Evolutionary conservation across 2,329 filamentous ascomycete genomes (phyloP).

Genomic region (Colletotrichum sublineola): DNA sequence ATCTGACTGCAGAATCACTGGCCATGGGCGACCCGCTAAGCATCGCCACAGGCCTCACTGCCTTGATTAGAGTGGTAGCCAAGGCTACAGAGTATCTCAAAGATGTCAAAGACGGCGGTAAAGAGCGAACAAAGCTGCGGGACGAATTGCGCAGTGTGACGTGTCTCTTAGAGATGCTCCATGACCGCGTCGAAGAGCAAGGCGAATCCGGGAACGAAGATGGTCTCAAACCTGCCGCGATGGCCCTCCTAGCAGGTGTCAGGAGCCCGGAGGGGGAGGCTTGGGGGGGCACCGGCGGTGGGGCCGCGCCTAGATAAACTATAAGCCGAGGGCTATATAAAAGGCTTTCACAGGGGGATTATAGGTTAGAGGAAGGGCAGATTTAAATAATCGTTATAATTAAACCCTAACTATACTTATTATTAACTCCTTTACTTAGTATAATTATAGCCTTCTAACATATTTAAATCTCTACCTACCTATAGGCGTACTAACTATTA

Average conservation of each 20-base stretch:
- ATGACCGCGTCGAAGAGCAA: conserved; percentile 18
- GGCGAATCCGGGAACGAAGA: neutral
- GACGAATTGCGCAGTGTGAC: conserved; percentile 11
- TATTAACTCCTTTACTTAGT: no score
- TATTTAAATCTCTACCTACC: no score
- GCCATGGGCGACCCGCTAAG: conserved; percentile 2
- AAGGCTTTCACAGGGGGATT: no score
- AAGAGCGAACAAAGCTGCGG: conserved; percentile 12
- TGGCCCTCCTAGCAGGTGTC: neutral
- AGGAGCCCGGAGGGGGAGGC: no score
- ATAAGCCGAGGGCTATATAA: no score
- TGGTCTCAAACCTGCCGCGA: neutral
- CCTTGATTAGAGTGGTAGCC: conserved; percentile 3
- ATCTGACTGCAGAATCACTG: neutral
- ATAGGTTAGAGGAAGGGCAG: no score
- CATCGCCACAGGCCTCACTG: conserved; percentile 1
- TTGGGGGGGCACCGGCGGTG: no score
- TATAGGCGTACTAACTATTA: no score
- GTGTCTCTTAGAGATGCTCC: conserved; percentile 16
- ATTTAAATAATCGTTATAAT: no score
- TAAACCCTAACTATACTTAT: no score
- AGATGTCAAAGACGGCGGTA: conserved; percentile 10
- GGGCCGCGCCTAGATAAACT: no score
- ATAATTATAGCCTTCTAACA: no score
- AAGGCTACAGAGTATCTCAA: conserved; percentile 16